Percentiles rank a stretch among this genome's conserved stretches.
Conservation (phyloP, 2,329 filamentous ascomycete genomes). For the Ampelomyces quisqualis region DNA sequence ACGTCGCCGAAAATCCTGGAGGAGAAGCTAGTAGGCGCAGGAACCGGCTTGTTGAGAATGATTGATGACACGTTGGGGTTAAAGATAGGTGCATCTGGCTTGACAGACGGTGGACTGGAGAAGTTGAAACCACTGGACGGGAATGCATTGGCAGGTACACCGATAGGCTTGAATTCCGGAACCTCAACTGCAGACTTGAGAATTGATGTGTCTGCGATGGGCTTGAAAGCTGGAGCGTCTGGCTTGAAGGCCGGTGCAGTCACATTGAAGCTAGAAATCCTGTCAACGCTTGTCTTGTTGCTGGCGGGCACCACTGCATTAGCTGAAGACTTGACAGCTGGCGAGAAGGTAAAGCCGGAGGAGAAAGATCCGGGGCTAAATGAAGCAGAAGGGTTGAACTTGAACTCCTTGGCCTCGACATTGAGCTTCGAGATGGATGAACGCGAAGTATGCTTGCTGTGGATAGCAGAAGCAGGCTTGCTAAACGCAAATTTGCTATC, state of each 20-base stretch:
- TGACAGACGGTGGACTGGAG: conserved; percentile 26
- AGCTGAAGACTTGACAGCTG: conserved; percentile 46
- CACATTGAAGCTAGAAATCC: conserved; percentile 61
- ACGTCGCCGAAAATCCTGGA: conserved; percentile 42
- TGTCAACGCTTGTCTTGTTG: conserved; percentile 40
- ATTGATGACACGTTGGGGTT: conserved; percentile 44
- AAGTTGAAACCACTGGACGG: conserved; percentile 26
- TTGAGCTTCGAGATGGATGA: conserved; percentile 78
- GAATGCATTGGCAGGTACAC: conserved; percentile 14
- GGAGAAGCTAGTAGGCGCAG: conserved; percentile 31
- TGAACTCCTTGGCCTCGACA: conserved; percentile 83
- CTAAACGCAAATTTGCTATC: conserved; percentile 39
- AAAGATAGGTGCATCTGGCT: conserved; percentile 74
- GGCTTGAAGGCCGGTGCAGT: conserved; percentile 72
- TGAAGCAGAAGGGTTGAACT: conserved; percentile 62
- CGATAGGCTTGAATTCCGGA: conserved; percentile 16
- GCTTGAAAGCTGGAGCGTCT: conserved; percentile 59
- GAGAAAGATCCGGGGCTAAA: conserved; percentile 52
- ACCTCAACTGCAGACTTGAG: conserved; percentile 27
- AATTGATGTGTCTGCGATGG: conserved; percentile 26
- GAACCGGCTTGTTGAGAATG: conserved; percentile 21
- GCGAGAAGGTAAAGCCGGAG: conserved; percentile 46
- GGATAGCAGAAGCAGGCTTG: conserved; percentile 35
- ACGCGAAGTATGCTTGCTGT: conserved; percentile 64
- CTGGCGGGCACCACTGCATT: conserved; percentile 51